phyloP scores from a whole-genome alignment of 768 basidiomycete species.

The Hirschioporus abietinus region DNA sequence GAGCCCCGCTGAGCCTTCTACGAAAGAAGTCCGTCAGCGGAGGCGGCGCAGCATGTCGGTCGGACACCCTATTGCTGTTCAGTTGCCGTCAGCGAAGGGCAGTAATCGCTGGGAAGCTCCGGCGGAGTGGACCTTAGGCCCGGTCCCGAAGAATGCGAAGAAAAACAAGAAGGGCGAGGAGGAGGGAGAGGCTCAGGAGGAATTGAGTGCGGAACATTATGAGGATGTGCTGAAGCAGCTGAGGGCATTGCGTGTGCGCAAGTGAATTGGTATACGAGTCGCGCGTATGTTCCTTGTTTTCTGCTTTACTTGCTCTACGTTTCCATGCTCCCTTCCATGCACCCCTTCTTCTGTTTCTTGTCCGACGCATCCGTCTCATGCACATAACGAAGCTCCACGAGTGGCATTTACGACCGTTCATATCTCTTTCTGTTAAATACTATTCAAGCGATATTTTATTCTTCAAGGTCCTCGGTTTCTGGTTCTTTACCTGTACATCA shows the following conservation, averaged over 20 bases:
- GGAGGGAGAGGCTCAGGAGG: neutral
- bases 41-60: neutral
- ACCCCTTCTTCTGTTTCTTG: neutral
- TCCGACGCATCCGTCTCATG: neutral
- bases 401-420: neutral
- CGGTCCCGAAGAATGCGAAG: neutral
- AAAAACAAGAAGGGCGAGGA: slow-evolving; percentile 1
- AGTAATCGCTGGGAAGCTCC: neutral
- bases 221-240: neutral
- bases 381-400: neutral
- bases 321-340: neutral
- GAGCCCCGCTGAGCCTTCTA: neutral
- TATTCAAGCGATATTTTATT: neutral
- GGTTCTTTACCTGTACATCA: neutral
- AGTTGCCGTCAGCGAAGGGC: neutral
- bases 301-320: neutral
- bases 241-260: neutral
- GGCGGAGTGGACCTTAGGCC: neutral
- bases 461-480: neutral
- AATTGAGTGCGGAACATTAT: slow-evolving; percentile 1
- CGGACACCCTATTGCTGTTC: neutral
- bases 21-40: neutral
- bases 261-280: neutral
- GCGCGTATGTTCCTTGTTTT: neutral
- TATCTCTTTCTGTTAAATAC: neutral